These are phyloP conservation scores for apple (Malus domestica) DNA, from an alignment of 306 rosid genomes.

Conservation along the genomic window DNA sequence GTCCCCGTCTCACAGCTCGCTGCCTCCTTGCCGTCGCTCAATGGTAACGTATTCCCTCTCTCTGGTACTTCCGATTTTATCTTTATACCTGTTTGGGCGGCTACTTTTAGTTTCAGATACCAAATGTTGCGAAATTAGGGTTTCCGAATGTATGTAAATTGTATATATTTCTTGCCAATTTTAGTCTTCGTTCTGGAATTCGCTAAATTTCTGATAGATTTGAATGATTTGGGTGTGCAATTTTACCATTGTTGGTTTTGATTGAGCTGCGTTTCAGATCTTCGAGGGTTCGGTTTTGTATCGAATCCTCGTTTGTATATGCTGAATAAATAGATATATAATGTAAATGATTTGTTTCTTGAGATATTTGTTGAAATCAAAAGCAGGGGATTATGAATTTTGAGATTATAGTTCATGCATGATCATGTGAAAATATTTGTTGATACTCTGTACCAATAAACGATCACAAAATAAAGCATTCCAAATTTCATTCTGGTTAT, in stretches of 20 bases:
- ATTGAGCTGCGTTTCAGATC: conserved; percentile 31
- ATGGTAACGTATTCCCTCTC: no score
- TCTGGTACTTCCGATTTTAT: no score
- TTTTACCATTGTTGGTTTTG: conserved; percentile 30
- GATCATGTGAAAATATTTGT: conserved; percentile 32
- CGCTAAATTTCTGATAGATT: no score
- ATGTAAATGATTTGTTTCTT: conserved; percentile 39
- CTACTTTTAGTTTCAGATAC: no score
- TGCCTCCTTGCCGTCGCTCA: no score
- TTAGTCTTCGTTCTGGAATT: no score
- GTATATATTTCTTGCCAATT: no score
- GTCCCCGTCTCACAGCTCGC: no score
- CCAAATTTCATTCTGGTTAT: no score
- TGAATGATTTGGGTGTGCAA: not conserved
- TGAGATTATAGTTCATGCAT: not conserved
- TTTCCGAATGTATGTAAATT: no score
- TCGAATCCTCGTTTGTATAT: conserved; percentile 38
- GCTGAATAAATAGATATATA: conserved; percentile 17
- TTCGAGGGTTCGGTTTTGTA: conserved; percentile 41
- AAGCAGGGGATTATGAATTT: conserved; percentile 15
- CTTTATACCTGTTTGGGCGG: no score
- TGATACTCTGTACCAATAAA: not conserved
- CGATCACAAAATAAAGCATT: not conserved
- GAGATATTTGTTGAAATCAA: conserved; percentile 15
- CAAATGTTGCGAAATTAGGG: no score